phyloP scores from a whole-genome alignment of 192 early-diverging fungal species.

The Endogone sp. region DNA sequence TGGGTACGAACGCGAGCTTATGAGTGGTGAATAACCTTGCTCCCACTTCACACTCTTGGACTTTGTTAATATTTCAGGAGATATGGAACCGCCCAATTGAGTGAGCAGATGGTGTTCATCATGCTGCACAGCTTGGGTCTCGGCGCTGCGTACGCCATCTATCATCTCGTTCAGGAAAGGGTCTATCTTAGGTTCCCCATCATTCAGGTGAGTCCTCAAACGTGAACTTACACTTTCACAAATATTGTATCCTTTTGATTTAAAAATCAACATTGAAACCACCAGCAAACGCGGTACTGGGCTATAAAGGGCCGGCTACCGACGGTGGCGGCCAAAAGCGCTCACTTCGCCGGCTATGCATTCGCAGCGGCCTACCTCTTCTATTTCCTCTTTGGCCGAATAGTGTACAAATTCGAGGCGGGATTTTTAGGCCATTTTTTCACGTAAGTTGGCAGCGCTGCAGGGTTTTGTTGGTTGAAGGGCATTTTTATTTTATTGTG shows the following conservation, averaged over 20 bases:
- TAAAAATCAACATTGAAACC: not conserved
- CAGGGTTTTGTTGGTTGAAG: too few relatives aligned
- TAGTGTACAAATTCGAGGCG: not conserved
- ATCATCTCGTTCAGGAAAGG: not conserved
- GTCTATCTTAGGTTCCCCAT: not conserved
- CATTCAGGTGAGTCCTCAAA: not conserved
- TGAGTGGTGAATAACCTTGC: too few relatives aligned
- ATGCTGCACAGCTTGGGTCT: not conserved
- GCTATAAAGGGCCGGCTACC: not conserved
- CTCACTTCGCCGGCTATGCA: not conserved
- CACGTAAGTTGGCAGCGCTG: not conserved
- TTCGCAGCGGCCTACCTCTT: not conserved
- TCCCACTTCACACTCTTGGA: too few relatives aligned
- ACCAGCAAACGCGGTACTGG: not conserved
- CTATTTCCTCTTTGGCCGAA: not conserved
- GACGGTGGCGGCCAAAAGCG: not conserved
- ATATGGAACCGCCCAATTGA: not conserved
- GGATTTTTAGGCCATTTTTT: not conserved
- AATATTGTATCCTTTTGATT: not conserved
- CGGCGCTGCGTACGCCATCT: not conserved
- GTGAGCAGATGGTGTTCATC: not conserved
- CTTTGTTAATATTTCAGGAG: not conserved
- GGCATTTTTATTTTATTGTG: too few relatives aligned
- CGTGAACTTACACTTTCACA: not conserved
- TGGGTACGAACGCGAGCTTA: too few relatives aligned